These are phyloP conservation scores for Suillus ampliporus DNA, from an alignment of 768 basidiomycete species.

Conservation along the genomic window DNA sequence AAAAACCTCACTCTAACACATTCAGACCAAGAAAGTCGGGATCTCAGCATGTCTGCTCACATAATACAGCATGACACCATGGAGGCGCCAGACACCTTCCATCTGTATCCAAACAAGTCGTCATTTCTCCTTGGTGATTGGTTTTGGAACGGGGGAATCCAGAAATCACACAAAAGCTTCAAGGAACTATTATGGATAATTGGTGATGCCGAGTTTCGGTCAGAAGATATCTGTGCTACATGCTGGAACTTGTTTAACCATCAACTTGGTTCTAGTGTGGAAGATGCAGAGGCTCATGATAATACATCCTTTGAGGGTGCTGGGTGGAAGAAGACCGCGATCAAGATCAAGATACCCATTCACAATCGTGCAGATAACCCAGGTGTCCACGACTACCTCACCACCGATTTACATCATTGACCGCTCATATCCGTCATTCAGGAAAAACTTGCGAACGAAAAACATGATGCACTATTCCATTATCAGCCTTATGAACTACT, in stretches of 20 bases:
- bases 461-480: conserved; percentile 19
- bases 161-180: conserved; percentile 27
- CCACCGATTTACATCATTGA: conserved; percentile 17
- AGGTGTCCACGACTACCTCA: conserved; percentile 3
- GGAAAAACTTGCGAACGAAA: conserved; percentile 19
- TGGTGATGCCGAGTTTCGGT: conserved; percentile 5
- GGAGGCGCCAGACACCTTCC: conserved; percentile 11
- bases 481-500: conserved; percentile 26
- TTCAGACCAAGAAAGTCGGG: background rate
- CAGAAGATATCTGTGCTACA: conserved; percentile 2
- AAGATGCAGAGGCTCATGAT: background rate
- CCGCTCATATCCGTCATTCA: conserved; percentile 18
- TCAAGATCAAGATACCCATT: conserved; percentile 17
- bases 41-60: background rate
- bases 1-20: background rate
- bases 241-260: conserved; percentile 3
- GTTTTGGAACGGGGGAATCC: conserved; percentile 25
- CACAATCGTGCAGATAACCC: conserved; percentile 11
- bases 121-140: conserved; percentile 23
- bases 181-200: conserved; percentile 18
- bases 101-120: conserved; percentile 22
- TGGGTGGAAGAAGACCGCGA: conserved; percentile 20
- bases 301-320: conserved; percentile 13
- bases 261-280: conserved; percentile 3
- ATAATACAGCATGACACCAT: background rate